Base-by-base conservation (phyloP, 495 filamentous ascomycete species). In the Rusavskia elegans region DNA sequence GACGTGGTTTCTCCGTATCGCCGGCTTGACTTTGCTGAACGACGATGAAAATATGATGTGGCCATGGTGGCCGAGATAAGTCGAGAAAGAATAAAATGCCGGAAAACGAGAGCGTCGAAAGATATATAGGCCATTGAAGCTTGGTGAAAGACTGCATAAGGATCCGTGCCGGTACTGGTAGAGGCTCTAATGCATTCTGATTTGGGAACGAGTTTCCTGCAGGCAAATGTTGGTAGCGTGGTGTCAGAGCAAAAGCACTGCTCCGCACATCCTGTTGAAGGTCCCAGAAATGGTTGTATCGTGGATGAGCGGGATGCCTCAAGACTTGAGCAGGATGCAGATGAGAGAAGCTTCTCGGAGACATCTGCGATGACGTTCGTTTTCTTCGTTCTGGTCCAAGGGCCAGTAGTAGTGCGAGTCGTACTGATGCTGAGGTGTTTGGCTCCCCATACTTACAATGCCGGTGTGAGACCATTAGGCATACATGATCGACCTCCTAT, bases 231-330 rank as follows among this genome's bases (percentile, higher is more conserved):
- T 59, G 45, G 40, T 56, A 59, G 23, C 55, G 35, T n/a, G 59
- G 61, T 30, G 55, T 42, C 6, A 56, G 41, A n/a, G 53, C 49
- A 2, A 50, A 29, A 9, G 51, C 37, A 21, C 59, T 57, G 37
- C 42, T 59, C 5, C 46, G 41, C 11, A 38, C 19, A 48, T 62
- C 45, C 50, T 52, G 53, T 38, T 57, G 23, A 0, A 62, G 41
- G 11, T 53, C 49, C 17, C 46, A 62, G 1, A 57, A 49, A 16
- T 55, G 53, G 10, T 53, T 53, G 17, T 57, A 56, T 49, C 59
- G 44, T 14, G 59, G 57, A 20, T 53, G 57, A 17, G 42, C 39
- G 13, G 49, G 52, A 42, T 56, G 48, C 37, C 45, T 45, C 37
- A 51, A 14, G 17, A 42, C 40, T 21, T 21, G 27, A 14, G 25